phyloP scores from a whole-genome alignment of 2,329 filamentous ascomycete genomes.

The Coniochaeta prunicola region DNA sequence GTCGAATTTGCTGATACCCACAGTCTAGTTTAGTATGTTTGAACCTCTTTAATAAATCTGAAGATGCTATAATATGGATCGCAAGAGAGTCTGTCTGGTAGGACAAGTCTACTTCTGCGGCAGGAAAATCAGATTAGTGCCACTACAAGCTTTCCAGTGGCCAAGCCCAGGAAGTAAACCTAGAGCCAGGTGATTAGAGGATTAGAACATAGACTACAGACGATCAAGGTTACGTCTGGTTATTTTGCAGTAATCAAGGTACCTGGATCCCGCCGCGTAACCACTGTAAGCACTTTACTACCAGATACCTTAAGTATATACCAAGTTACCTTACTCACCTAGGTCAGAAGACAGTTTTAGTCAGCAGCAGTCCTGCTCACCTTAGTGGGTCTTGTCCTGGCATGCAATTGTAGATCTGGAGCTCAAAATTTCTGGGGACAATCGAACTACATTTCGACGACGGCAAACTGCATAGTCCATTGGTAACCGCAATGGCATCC shows the following conservation, averaged over 20 bases:
- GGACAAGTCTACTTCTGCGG: too few species aligned
- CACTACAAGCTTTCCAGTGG: too few species aligned
- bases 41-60: neutral
- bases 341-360: neutral
- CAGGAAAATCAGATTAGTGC: too few species aligned
- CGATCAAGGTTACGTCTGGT: too few species aligned
- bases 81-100: too few species aligned
- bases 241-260: too few species aligned
- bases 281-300: too few species aligned
- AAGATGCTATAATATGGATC: too few species aligned
- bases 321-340: neutral
- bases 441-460: neutral
- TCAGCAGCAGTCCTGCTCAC: neutral
- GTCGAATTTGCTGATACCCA: neutral
- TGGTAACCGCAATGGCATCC: neutral
- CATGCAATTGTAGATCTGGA: neutral
- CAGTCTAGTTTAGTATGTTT: neutral
- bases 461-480: neutral
- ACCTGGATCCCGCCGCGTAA: too few species aligned
- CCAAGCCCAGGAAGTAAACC: too few species aligned
- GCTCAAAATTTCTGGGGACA: slow-evolving; percentile 1
- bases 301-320: neutral
- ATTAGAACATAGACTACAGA: too few species aligned
- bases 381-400: neutral
- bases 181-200: too few species aligned